Percentiles rank a stretch among this genome's conserved stretches.
Conservation (phyloP, 192 early-diverging fungal species). For the Thamnidium elegans region DNA sequence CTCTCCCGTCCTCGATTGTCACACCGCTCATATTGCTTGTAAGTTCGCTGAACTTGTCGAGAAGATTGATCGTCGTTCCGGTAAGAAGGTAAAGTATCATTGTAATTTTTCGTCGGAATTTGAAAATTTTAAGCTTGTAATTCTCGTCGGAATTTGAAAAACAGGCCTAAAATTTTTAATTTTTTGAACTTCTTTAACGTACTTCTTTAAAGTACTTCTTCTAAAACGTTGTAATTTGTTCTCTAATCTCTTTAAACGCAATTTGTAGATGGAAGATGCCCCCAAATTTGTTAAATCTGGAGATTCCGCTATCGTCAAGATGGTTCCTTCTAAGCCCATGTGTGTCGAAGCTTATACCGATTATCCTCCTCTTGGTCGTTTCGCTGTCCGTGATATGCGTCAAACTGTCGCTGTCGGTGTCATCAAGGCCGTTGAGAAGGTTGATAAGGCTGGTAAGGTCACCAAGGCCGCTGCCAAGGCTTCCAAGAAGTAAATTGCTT, state of each 20-base stretch:
- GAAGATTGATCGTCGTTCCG: constrained; percentile 97
- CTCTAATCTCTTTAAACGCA: too few species aligned
- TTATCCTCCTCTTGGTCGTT: constrained; percentile 93
- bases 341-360: constrained; percentile 92
- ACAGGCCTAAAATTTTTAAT: not conserved
- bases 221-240: too few species aligned
- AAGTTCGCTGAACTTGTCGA: constrained; percentile 88
- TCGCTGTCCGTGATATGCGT: constrained; percentile 97
- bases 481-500: constrained; percentile 70
- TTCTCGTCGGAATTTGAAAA: not conserved
- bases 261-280: constrained; percentile 67
- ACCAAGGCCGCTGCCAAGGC: constrained; percentile 79
- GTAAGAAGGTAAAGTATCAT: constrained; percentile 61
- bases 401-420: constrained; percentile 97
- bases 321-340: constrained; percentile 94
- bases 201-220: too few species aligned
- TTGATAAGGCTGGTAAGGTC: constrained; percentile 71
- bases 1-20: constrained; percentile 94
- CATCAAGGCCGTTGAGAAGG: constrained; percentile 90
- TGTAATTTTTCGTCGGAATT: not conserved
- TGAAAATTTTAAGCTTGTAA: not conserved
- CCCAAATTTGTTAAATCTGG: constrained; percentile 96
- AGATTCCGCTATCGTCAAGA: constrained; percentile 93
- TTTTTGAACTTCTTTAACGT: not conserved
- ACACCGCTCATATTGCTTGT: constrained; percentile 97